Percentiles rank a stretch among this genome's conserved stretches.
Conservation (phyloP, 352 stramenopile species). For the Phytophthora pistaciae region DNA sequence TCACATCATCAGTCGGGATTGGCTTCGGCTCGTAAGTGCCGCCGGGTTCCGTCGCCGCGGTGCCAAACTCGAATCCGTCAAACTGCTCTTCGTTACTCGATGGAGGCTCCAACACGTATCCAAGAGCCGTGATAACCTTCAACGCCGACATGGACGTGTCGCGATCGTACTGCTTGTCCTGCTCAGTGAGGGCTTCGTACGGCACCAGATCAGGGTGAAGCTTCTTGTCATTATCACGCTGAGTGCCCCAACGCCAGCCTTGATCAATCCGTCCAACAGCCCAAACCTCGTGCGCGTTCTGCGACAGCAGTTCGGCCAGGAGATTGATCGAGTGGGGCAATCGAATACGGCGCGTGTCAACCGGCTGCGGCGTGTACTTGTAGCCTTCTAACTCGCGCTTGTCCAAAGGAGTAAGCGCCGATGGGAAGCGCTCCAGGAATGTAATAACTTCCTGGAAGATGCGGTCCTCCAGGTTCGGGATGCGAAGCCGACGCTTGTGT, state of each 20-base stretch:
- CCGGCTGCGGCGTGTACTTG: conserved; percentile 78
- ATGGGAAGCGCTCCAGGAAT: conserved; percentile 81
- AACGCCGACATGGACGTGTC: conserved; percentile 83
- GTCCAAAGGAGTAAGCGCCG: conserved; percentile 68
- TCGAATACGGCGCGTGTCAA: conserved; percentile 70
- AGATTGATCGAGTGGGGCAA: conserved; percentile 72
- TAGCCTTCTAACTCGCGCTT: conserved; percentile 85
- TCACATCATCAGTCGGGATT: conserved; percentile 71
- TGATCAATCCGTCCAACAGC: conserved; percentile 75
- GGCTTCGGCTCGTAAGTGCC: conserved; percentile 72
- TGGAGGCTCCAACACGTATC: conserved; percentile 75
- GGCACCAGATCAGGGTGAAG: conserved; percentile 77
- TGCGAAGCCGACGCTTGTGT: conserved; percentile 60
- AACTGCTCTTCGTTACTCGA: conserved; percentile 50
- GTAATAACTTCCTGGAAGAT: conserved; percentile 80
- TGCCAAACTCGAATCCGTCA: conserved; percentile 66
- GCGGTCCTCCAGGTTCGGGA: conserved; percentile 71
- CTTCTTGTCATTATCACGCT: conserved; percentile 74
- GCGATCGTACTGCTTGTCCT: conserved; percentile 85
- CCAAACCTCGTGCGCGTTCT: conserved; percentile 87
- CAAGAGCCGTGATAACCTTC: conserved; percentile 81
- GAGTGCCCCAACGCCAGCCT: conserved; percentile 69
- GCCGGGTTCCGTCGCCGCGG: conserved; percentile 46
- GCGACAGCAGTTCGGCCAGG: conserved; percentile 71
- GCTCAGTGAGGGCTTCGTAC: conserved; percentile 77